Evolutionary conservation across 2,329 filamentous ascomycete species (phyloP), one percentile per base, ranked within the genome.

Genomic region (Neodidymelliopsis sp.): DNA sequence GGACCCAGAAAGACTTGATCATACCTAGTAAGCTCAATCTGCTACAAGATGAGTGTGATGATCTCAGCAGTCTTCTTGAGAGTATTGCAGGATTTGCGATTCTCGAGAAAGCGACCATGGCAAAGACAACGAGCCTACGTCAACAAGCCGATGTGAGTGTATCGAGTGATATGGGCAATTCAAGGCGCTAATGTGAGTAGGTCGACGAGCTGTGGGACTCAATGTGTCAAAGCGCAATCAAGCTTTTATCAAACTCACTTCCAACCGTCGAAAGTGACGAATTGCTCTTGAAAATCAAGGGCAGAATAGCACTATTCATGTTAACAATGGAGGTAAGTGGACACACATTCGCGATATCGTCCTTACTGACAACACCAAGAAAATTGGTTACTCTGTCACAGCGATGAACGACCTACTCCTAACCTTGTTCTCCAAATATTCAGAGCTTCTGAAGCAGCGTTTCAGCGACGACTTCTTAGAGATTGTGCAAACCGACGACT

Each of bases 141-240:
- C 62, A 55, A 88, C 91, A 20, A 78, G 84, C 89, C 58, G 94
- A 99, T 76, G 92, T 93, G 72, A 73, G 84, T 56, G 20, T 19
- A 15, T 0, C n/a, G 12, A 1, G 5, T 16, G 4, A 12, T 8
- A 3, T 1, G 6, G 3, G 20, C 8, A 12, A 23, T n/a, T n/a
- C 9, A 12, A 12, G 15, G 13, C 1, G 19, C 53, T 57, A 34
- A 59, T 24, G 6, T 22, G 19, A 10, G 27, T 22, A 92, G 89
- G 86, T 97, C n/a, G 94, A 99, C 67, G 94, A 97, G 73, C 78
- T 99, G 2, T 99, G 94, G 94, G 93, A 97, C 65, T 97, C 92
- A 0, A 94, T 97, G 90, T 97, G 93, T 67, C 90, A 92, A 65
- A 86, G 88, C 33, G 88, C 90, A 0, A 91, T 97, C 59, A 83